phyloP scores from a whole-genome alignment of 306 rosid species.

The Potentilla sterilis region DNA sequence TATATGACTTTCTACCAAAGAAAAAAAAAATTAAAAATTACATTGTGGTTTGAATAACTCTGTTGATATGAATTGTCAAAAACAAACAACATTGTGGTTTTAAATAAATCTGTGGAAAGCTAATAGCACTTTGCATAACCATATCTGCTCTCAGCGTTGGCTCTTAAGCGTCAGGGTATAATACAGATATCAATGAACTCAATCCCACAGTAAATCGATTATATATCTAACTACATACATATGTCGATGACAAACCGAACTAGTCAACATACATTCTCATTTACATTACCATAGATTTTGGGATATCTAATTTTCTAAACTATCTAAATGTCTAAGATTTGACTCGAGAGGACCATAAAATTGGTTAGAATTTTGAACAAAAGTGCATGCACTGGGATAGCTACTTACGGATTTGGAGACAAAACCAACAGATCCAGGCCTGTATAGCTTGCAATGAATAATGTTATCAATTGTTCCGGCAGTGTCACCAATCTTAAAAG shows the following conservation, averaged over 20 bases:
- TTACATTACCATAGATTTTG: not conserved
- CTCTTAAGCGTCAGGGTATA: conserved; percentile 8
- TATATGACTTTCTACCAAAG: not conserved
- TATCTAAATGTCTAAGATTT: not conserved
- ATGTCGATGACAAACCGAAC: not conserved
- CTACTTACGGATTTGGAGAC: conserved; percentile 96
- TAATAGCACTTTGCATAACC: not conserved
- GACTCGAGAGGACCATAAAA: not conserved
- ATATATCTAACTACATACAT: not conserved
- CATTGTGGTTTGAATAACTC: not conserved
- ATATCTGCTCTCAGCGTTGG: not conserved
- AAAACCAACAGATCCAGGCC: conserved; percentile 99
- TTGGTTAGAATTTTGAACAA: conserved; percentile 17
- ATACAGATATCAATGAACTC: conserved; percentile 11
- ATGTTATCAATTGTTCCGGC: conserved; percentile 98
- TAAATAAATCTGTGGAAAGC: not conserved
- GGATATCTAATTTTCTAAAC: not conserved
- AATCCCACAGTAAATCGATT: conserved; percentile 17
- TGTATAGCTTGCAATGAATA: conserved; percentile 89
- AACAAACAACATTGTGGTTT: not conserved
- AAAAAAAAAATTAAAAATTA: not conserved
- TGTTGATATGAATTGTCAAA: not conserved
- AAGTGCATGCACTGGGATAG: conserved; percentile 25
- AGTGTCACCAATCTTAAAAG: conserved; percentile 98
- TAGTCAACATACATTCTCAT: not conserved